Percentiles rank a stretch among this genome's conserved stretches.
Conservation (phyloP, 2,329 filamentous ascomycete genomes). For the Chaetoscypha palmicola region DNA sequence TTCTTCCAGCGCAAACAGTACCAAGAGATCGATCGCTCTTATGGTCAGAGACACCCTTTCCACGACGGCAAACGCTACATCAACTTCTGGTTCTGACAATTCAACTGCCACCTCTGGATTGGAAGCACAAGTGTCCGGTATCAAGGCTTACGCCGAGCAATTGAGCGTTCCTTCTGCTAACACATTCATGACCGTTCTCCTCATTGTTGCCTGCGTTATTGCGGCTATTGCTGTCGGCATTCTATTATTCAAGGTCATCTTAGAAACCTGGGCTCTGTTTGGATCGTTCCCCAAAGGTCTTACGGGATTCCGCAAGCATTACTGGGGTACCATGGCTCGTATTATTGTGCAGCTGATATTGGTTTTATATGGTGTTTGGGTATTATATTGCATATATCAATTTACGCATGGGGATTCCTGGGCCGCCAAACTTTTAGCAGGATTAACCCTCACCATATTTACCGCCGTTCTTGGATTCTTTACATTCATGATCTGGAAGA, state of each 20-base stretch:
- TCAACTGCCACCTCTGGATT: constrained; percentile 29
- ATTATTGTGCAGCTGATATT: constrained; percentile 86
- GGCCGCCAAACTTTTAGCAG: constrained; percentile 81
- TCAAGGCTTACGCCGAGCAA: constrained; percentile 77
- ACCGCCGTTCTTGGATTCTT: constrained; percentile 78
- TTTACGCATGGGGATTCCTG: constrained; percentile 91
- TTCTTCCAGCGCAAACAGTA: constrained; percentile 42
- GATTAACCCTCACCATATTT: constrained; percentile 71
- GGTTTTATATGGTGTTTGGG: constrained; percentile 90
- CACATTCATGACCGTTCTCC: constrained; percentile 90
- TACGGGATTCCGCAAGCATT: constrained; percentile 83
- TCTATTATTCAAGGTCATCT: constrained; percentile 80
- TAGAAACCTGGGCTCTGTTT: constrained; percentile 88
- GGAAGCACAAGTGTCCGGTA: constrained; percentile 57
- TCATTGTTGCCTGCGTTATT: constrained; percentile 82
- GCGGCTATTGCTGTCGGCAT: constrained; percentile 79
- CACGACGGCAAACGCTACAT: constrained; percentile 30
- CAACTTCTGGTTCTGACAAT: constrained; percentile 15
- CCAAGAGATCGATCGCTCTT: constrained; percentile 48
- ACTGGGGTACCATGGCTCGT: constrained; percentile 88
- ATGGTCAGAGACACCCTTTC: constrained; percentile 46
- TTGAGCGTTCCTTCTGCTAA: constrained; percentile 81
- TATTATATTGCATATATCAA: constrained; percentile 91
- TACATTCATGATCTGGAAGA: constrained; percentile 71
- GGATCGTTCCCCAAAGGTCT: constrained; percentile 77